Evolutionary conservation across 169 alveolate species (phyloP), one percentile per base, ranked within the genome.

Genomic region (Plasmodium adleri): DNA sequence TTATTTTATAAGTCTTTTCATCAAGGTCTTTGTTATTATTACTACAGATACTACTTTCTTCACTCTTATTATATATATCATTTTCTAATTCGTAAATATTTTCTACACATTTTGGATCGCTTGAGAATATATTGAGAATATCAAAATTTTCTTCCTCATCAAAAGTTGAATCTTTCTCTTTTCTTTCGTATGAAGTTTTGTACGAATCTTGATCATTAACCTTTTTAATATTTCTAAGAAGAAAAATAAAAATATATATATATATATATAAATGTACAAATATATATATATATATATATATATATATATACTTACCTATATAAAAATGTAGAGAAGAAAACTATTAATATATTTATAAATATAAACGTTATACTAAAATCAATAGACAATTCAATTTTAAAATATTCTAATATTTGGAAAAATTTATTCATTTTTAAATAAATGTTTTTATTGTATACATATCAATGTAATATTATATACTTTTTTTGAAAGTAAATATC

Each of bases 381-480:
- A 60, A 60, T 15, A 60, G 70, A 60, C 20, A 60, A 39, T 22
- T 60, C 28, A 7, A 60, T 60, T 15, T 60, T 60, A 60, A 60
- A 60, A 60, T 20, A 60, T 20, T 60, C 70, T 20, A 60, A 60
- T 20, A 60, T 20, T 20, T 15, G 17, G 7, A 22, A 60, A 20
- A 39, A 22, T 12, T 60, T 60, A 17, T 60, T 60, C 70, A 60
- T 60, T 17, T 60, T 60, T 20, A 60, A 60, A 22, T 20, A 12
- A 12, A 56, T 6, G 64, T 56, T 56, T 56, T 56, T 56, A 56
- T 22, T 56, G 5, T 56, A 56, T 56, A 56, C 22, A 56, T 56
- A 52, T 52, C n/a, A 13, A 52, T 52, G 45, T 32, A 32, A 32
- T 32, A 32, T 32, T 32, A 32, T 32, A 3, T 32, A 32, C 45